Conservation (phyloP, 768 basidiomycete genomes). For the Termitomyces sp. region DNA sequence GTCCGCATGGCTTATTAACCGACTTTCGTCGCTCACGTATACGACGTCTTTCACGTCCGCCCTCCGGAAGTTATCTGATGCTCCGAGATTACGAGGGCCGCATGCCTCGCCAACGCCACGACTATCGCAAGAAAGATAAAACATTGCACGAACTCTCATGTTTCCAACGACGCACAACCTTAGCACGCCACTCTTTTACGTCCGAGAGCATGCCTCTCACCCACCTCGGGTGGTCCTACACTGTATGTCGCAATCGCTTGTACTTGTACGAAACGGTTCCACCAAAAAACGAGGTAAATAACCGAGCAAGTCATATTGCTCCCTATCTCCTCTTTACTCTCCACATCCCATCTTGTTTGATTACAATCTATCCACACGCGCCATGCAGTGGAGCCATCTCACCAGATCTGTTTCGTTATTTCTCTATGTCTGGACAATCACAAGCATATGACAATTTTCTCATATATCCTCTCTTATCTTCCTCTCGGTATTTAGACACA, state of each 20-base stretch:
- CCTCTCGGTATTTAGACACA: neutral
- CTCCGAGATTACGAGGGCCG: neutral
- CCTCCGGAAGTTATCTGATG: neutral
- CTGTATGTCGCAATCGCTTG: neutral
- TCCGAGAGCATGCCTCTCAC: constrained; percentile 4
- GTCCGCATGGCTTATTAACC: constrained; percentile 47
- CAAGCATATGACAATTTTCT: constrained; percentile 13
- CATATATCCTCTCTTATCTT: constrained; percentile 7
- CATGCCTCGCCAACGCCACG: constrained; percentile 8
- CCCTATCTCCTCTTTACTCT: neutral
- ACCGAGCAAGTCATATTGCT: constrained; percentile 1
- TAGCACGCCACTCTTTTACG: constrained; percentile 21
- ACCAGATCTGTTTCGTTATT: constrained; percentile 20
- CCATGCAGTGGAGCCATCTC: constrained; percentile 19
- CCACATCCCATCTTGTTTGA: constrained; percentile 14
- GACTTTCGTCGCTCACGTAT: neutral
- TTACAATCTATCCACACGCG: constrained; percentile 19
- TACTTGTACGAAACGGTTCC: neutral
- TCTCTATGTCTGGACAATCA: constrained; percentile 17
- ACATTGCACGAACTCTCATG: constrained; percentile 12
- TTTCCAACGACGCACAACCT: constrained; percentile 16
- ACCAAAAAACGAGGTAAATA: constrained; percentile 6
- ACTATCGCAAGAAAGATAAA: constrained; percentile 6
- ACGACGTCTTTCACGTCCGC: constrained; percentile 10
- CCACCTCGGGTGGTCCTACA: neutral